phyloP scores from a whole-genome alignment of 305 asterid species.

The Fraxinus floribunda region DNA sequence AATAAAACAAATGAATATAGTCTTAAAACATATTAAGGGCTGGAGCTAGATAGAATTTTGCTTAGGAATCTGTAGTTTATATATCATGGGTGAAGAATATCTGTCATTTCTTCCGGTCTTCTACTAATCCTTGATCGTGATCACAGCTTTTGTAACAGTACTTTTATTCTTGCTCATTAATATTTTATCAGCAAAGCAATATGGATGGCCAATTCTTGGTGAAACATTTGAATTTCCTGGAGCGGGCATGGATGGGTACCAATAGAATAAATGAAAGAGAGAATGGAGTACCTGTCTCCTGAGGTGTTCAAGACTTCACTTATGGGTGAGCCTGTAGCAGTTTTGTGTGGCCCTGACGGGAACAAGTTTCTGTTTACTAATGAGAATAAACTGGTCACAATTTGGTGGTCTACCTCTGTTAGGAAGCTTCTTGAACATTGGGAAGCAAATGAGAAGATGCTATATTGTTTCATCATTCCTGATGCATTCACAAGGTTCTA shows the following conservation, averaged over 20 bases:
- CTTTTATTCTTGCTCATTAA: not conserved
- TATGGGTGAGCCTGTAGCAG: constrained; percentile 23
- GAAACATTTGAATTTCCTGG: constrained; percentile 22
- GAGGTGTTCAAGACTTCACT: constrained; percentile 25
- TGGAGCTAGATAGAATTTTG: not conserved
- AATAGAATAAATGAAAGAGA: constrained; percentile 19
- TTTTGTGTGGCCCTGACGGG: constrained; percentile 22
- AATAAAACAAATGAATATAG: not conserved
- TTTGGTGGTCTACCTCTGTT: constrained; percentile 37
- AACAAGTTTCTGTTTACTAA: constrained; percentile 32
- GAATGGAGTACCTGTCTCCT: constrained; percentile 20
- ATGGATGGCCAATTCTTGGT: constrained; percentile 31
- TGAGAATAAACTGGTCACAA: constrained; percentile 28
- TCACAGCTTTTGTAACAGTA: constrained; percentile 10
- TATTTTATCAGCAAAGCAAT: not conserved
- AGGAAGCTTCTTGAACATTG: constrained; percentile 26
- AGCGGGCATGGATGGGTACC: constrained; percentile 5
- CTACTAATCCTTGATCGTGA: not conserved
- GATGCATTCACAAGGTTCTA: constrained; percentile 32
- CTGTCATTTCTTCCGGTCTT: not conserved
- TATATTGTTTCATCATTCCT: constrained; percentile 27
- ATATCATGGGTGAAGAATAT: not conserved
- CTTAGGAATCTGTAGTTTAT: not conserved
- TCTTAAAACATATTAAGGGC: not conserved
- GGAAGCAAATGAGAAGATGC: constrained; percentile 31